A percentile compares a stretch with the other conserved stretches of the same genome.
Conservation (phyloP, 2,329 filamentous ascomycete genomes). For the Claviceps humidiphila region DNA sequence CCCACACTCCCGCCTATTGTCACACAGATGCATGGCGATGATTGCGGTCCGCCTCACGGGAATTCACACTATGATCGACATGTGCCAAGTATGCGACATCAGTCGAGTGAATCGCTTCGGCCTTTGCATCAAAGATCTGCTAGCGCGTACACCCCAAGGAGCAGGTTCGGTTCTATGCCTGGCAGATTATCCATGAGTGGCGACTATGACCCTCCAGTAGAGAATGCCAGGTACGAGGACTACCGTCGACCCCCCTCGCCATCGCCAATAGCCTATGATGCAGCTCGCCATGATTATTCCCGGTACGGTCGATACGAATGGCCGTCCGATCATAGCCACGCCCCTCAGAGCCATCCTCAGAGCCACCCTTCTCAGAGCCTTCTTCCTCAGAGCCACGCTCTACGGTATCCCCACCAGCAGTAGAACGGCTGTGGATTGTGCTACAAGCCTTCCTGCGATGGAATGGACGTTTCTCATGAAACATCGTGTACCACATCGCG, state of each 20-base stretch:
- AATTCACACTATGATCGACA: not conserved
- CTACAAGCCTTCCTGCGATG: not conserved
- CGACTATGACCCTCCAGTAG: constrained; percentile 1
- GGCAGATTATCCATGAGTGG: constrained; percentile 12
- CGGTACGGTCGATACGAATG: constrained; percentile 1
- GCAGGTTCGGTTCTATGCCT: constrained; percentile 3
- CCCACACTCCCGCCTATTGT: constrained; percentile 14
- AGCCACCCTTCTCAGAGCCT: too few species aligned
- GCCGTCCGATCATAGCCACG: constrained; percentile 1
- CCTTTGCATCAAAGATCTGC: constrained; percentile 13
- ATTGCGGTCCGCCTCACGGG: not conserved
- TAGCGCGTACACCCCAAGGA: constrained; percentile 10
- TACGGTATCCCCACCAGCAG: not conserved
- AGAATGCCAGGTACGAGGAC: constrained; percentile 1
- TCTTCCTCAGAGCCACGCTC: not conserved
- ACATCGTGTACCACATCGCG: not conserved
- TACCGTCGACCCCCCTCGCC: not conserved
- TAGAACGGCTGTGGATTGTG: not conserved
- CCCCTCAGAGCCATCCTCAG: too few species aligned
- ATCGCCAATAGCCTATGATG: constrained; percentile 3
- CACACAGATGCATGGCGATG: constrained; percentile 8
- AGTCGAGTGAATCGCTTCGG: constrained; percentile 2
- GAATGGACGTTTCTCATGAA: not conserved
- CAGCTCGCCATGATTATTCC: constrained; percentile 2
- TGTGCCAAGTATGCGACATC: not conserved